A percentile compares a stretch with the other conserved stretches of the same genome.
Conservation (phyloP, 2,329 filamentous ascomycete species). For the Pseudogymnoascus sp. region DNA sequence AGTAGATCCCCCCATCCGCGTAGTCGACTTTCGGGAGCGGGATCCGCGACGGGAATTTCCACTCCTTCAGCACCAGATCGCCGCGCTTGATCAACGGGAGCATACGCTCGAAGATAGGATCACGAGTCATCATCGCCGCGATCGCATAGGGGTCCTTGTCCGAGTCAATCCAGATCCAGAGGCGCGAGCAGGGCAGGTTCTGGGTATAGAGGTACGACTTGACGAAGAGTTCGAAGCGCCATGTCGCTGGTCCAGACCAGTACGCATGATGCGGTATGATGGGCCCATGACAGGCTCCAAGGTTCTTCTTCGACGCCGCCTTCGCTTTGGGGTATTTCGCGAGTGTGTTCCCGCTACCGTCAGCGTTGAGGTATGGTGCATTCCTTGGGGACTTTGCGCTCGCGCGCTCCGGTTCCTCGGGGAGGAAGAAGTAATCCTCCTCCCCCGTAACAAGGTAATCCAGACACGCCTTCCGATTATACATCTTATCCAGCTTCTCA, state of each 20-base stretch:
- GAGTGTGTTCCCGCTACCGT: constrained; percentile 27
- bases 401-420: constrained; percentile 26
- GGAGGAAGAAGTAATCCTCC: constrained; percentile 42
- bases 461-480: constrained; percentile 43
- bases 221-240: constrained; percentile 48
- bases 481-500: constrained; percentile 45
- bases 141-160: constrained; percentile 43
- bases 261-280: constrained; percentile 48
- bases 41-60: constrained; percentile 46
- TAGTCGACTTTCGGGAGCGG: constrained; percentile 42
- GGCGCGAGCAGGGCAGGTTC: constrained; percentile 44
- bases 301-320: constrained; percentile 31
- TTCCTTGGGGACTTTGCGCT: constrained; percentile 26
- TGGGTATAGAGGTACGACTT: constrained; percentile 50
- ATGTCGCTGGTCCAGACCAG: constrained; percentile 49
- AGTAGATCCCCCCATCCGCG: constrained; percentile 41
- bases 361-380: constrained; percentile 29
- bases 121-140: constrained; percentile 41
- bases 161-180: constrained; percentile 47
- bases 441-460: constrained; percentile 41
- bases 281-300: constrained; percentile 46
- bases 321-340: constrained; percentile 28
- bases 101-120: constrained; percentile 45
- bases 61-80: constrained; percentile 43
- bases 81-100: constrained; percentile 44